phyloP scores from a whole-genome alignment of 2,329 filamentous ascomycete species.

The Claviceps paspali region DNA sequence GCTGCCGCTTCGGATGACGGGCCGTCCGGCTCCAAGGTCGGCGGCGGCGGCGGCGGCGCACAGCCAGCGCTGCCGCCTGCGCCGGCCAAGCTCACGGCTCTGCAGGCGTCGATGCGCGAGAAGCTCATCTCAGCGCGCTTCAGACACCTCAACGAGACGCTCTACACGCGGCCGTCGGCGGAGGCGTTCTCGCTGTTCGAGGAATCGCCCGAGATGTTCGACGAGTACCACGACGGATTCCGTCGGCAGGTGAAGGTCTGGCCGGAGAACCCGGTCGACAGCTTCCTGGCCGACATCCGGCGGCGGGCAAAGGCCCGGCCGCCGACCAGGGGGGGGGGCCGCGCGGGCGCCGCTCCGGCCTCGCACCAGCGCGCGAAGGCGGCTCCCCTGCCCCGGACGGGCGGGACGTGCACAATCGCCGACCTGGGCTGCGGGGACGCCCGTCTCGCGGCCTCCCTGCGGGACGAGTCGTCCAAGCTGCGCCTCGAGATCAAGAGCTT shows the following conservation, averaged over 20 bases:
- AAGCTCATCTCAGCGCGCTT: constrained; percentile 93
- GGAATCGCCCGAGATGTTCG: constrained; percentile 80
- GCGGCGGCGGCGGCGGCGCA: constrained; percentile 14
- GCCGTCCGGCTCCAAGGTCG: neutral
- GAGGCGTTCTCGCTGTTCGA: constrained; percentile 75
- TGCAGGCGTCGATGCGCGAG: constrained; percentile 86
- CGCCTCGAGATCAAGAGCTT: constrained; percentile 67
- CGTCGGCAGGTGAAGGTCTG: constrained; percentile 87
- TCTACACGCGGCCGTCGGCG: constrained; percentile 81
- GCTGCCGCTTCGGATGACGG: constrained; percentile 8
- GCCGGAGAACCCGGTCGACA: constrained; percentile 92
- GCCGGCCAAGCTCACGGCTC: constrained; percentile 60
- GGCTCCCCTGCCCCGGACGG: constrained; percentile 57
- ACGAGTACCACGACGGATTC: constrained; percentile 93
- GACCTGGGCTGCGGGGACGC: constrained; percentile 93
- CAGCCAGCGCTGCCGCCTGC: too few relatives aligned
- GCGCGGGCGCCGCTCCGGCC: constrained; percentile 14
- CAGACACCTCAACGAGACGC: constrained; percentile 89
- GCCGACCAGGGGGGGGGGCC: constrained; percentile 15
- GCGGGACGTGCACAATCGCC: constrained; percentile 61
- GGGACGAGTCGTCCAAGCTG: constrained; percentile 46
- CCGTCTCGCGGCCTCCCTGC: constrained; percentile 56
- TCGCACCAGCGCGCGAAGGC: constrained; percentile 15
- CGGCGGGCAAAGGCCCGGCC: constrained; percentile 42
- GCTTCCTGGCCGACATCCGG: constrained; percentile 60